Conservation (phyloP, 208 protist species). For the Zelonia costaricensis region DNA sequence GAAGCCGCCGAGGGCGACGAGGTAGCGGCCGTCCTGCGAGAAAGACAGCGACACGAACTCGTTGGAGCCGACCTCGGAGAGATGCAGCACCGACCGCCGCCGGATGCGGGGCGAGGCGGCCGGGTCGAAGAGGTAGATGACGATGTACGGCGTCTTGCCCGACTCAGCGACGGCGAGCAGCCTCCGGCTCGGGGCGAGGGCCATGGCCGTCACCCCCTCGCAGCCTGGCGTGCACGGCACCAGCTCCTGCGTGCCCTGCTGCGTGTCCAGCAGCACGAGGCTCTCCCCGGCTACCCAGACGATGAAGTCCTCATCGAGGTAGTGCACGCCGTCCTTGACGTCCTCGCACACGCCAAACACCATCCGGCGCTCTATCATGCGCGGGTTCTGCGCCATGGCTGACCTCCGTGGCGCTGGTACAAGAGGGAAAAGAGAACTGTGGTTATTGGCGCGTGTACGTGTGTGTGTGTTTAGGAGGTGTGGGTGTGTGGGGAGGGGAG, state of each 20-base stretch:
- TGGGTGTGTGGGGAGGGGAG: no score
- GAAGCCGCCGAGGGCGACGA: constrained; percentile 87
- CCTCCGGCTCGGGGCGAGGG: constrained; percentile 89
- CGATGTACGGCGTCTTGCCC: constrained; percentile 74
- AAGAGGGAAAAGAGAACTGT: constrained; percentile 6
- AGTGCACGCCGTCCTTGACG: constrained; percentile 93
- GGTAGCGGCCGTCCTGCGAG: constrained; percentile 86
- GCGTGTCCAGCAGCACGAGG: constrained; percentile 92
- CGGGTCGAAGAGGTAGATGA: constrained; percentile 92
- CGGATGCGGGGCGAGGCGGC: constrained; percentile 73
- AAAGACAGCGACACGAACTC: constrained; percentile 93
- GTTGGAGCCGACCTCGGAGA: constrained; percentile 79
- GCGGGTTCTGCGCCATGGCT: constrained; percentile 50
- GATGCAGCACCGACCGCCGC: constrained; percentile 81
- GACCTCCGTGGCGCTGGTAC: neutral
- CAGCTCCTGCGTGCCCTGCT: constrained; percentile 91
- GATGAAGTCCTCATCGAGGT: constrained; percentile 93
- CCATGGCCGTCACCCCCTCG: constrained; percentile 91
- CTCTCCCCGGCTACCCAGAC: constrained; percentile 93
- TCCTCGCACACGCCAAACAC: constrained; percentile 94
- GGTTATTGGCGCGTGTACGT: no score
- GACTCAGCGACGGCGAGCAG: constrained; percentile 94
- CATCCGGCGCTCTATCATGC: constrained; percentile 89
- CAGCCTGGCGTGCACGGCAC: constrained; percentile 84
- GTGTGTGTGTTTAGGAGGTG: no score